Base-by-base conservation (phyloP, 345 rosid species). In the Capsella bursapastoris region DNA sequence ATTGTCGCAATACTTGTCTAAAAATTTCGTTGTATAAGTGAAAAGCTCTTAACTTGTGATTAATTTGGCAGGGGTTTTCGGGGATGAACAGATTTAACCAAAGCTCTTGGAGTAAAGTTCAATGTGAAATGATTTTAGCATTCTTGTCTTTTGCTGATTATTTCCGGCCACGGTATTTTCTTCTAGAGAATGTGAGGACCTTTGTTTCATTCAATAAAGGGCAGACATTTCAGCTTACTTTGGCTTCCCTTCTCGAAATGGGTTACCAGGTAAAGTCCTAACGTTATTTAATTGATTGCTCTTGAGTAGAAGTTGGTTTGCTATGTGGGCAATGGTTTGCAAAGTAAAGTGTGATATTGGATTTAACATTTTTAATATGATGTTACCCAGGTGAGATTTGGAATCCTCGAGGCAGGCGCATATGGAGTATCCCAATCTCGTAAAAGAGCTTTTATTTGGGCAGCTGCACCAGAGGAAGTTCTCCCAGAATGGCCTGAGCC, bases 401-500 rank as follows among this genome's bases (percentile, higher is more conserved):
- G 98, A 18, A 85, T 89, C 62, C 67, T 94, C 81, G 97, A 94
- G 78, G 98, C 98, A 58, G 98, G 98, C 60, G 84, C 96, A 29
- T 94, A 61, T 78, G 98, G 97, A 45, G 88, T 94, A 52, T 82
- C 97, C 31, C 98, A 94, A 68, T 88, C 98, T 4, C 81, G 98
- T 37, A 94, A 91, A 79, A 85, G 96, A 8, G 96, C 90, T 60
- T 89, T 94, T 49, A 89, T 93, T 59, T 93, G 95, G 98, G 97
- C 98, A 60, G 96, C 97, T 44, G 82, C 96, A 15, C 96, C 98
- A 22, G 96, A 83, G 8, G 95, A 85, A 74, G 59, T 77, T 35
- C 93, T 94, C 34, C 98, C 98, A 4, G 97, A 94, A 71, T 94
- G 98, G 97, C 98, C 98, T 7, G 98, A 94, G 80, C 96, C 98